Conservation (phyloP, 1,139 yeast species). For the Wickerhamomyces sp. region DNA sequence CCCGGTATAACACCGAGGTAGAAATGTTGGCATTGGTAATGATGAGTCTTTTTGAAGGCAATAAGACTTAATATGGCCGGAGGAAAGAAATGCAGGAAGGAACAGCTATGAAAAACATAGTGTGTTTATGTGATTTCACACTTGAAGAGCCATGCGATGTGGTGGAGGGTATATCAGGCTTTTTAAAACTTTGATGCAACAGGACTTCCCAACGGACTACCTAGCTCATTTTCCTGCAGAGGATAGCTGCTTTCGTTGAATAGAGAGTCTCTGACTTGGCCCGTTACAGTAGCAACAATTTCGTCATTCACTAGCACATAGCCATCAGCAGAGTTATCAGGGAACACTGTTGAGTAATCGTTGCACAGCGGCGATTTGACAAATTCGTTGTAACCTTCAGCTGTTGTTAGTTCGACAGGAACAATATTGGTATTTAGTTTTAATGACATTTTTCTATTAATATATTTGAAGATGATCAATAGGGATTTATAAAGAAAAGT, state of each 20-base stretch:
- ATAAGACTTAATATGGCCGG: too few species aligned
- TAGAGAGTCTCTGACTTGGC: slow-evolving; percentile 25
- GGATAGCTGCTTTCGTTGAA: not conserved
- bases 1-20: not conserved
- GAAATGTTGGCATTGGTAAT: too few species aligned
- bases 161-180: too few species aligned
- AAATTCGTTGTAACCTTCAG: slow-evolving; percentile 32
- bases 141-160: too few species aligned
- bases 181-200: not conserved
- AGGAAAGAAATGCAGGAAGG: too few species aligned
- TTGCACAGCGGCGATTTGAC: slow-evolving; percentile 22
- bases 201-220: too few species aligned
- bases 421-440: not conserved
- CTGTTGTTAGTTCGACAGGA: slow-evolving; percentile 34
- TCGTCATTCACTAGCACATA: slow-evolving; percentile 29
- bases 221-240: not conserved
- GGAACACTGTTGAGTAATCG: slow-evolving; percentile 26
- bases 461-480: too few species aligned
- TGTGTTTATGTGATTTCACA: too few species aligned
- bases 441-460: not conserved
- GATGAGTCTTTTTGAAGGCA: too few species aligned
- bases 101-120: too few species aligned
- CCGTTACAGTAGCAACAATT: slow-evolving; percentile 31
- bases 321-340: slow-evolving; percentile 25
- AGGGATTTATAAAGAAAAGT: too few species aligned